Conservation (phyloP, 163 green algal species). For the Scenedesmus sp. region DNA sequence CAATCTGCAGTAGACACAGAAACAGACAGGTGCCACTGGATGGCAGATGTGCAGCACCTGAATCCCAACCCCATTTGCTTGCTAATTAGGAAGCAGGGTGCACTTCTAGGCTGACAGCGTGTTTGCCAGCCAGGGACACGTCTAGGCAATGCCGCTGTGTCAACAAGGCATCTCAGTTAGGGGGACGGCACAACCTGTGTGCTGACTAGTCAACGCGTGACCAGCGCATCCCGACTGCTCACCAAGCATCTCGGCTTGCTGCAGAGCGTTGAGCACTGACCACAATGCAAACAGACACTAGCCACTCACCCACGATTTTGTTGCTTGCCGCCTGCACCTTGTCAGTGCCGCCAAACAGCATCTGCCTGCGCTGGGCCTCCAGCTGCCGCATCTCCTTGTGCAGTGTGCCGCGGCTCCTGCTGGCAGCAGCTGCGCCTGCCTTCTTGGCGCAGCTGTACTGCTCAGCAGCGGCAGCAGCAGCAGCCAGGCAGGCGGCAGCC, state of each 20-base stretch:
- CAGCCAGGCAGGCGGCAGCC: conserved; percentile 29
- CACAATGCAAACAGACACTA: background rate
- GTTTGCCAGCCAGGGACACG: no score
- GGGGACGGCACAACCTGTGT: no score
- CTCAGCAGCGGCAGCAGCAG: conserved; percentile 10
- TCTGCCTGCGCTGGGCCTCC: background rate
- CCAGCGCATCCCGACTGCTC: background rate
- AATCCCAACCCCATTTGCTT: no score
- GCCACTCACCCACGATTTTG: background rate
- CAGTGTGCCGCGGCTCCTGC: background rate
- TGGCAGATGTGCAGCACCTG: no score
- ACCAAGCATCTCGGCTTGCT: background rate
- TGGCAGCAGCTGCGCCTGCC: background rate
- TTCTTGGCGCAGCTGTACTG: background rate
- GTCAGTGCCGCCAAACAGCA: background rate
- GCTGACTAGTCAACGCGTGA: no score
- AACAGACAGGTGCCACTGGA: background rate
- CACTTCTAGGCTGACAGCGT: no score
- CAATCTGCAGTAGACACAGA: background rate
- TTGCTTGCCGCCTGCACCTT: background rate
- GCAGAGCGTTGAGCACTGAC: no score
- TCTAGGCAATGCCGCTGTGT: no score
- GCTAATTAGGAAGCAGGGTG: no score
- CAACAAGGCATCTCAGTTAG: no score
- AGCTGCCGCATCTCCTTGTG: background rate